Evolutionary conservation across 495 filamentous ascomycete species (phyloP), one percentile per base, ranked within the genome.

Genomic region (Trichoderma virens): DNA sequence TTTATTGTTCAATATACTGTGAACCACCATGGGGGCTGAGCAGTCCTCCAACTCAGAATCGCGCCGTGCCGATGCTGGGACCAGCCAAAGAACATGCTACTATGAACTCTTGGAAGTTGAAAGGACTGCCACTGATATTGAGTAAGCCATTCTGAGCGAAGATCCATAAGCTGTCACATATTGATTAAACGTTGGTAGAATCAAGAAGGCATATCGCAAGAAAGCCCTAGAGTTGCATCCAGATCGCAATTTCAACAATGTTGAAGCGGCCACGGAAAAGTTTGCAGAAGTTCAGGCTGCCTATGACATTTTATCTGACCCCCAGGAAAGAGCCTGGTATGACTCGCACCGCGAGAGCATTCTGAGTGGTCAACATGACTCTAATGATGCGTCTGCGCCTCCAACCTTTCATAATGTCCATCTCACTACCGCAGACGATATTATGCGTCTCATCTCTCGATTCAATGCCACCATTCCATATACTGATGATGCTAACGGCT

Each of bases 311-410:
- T 86, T 99, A 2, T 95, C 92, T 18, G 95, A 99, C 73, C 86
- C 91, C 8, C 93, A 98, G 72, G 94, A 99, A 73, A 86, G 95
- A 59, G 88, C 93, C 9, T 98, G 94, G 94, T 99, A 99, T 74
- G 93, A 99, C 70, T 90, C 91, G 27, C 94, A 99, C 70, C 88
- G 91, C 61, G 88, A 92, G 66, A 87, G 86, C 16, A 92, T 98
- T 60, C 78, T 97, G 61, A 82, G 85, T 2, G 86, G 84, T 16
- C 80, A 84, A 61, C 80, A 86, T 56, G 80, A 73, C 47, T 74
- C 72, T 18, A 73, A 76, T 35, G 75, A 69, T 14, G 69, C 68
- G 16, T 75, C 72, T 20, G 74, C 67, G 9, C 72, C 75, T 45
- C 75, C 80, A 47, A 89, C 84, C 68, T 85, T 86, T 31, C 78